These are phyloP conservation scores for Dillenia turbinata DNA, from an alignment of 164 flowering plant genomes.

Conservation along the genomic window DNA sequence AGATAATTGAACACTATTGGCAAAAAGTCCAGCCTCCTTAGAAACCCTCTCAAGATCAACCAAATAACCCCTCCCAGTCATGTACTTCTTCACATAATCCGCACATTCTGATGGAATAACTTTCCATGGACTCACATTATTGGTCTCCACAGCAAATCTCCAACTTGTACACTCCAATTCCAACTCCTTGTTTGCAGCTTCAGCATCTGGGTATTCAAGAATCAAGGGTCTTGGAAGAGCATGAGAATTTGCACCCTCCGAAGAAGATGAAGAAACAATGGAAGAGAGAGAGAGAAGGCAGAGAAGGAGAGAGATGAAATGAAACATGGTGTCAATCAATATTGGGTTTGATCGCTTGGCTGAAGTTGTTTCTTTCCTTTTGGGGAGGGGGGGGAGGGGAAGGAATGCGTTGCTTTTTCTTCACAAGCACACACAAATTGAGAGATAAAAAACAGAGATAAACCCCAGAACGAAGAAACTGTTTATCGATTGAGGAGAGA, in stretches of 20 bases:
- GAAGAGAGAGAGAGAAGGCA: conserved; percentile 18
- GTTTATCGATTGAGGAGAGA: too few species aligned
- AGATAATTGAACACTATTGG: conserved; percentile 37
- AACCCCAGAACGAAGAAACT: too few species aligned
- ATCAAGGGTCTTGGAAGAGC: conserved; percentile 60
- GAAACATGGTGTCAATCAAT: conserved; percentile 15
- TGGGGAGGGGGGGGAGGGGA: too few species aligned
- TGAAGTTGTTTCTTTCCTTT: too few species aligned
- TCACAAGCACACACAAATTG: too few species aligned
- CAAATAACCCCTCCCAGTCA: conserved; percentile 48
- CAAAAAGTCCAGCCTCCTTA: conserved; percentile 51
- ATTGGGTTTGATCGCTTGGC: too few species aligned
- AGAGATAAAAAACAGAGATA: too few species aligned
- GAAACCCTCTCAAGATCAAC: conserved; percentile 64
- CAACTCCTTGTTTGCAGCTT: conserved; percentile 18
- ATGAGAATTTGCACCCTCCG: conserved; percentile 25
- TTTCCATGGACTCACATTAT: conserved; percentile 80
- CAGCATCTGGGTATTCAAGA: conserved; percentile 30
- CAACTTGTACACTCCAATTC: conserved; percentile 61
- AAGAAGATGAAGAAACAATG: conserved; percentile 15
- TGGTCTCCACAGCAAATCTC: conserved; percentile 83
- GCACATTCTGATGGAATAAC: conserved; percentile 63
- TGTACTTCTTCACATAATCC: conserved; percentile 60
- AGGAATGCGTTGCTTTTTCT: too few species aligned
- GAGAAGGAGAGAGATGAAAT: not conserved